Conservation (phyloP, 805 yeast species). For the Wickerhamomyces queroliae region DNA sequence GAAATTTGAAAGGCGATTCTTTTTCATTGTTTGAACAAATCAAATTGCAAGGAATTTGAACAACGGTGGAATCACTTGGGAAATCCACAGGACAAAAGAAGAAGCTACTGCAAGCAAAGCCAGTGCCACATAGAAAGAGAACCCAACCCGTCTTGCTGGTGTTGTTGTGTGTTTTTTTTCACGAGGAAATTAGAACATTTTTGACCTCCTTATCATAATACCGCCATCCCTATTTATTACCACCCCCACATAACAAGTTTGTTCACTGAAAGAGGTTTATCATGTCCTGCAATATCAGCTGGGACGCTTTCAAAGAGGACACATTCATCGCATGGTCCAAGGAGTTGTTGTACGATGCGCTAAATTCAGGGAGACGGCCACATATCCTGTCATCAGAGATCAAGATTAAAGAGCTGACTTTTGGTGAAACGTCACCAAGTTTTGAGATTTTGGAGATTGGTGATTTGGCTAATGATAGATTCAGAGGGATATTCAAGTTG, state of each 20-base stretch:
- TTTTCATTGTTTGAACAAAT: no score
- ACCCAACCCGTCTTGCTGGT: no score
- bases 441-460: constrained; percentile 81
- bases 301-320: constrained; percentile 69
- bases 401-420: constrained; percentile 58
- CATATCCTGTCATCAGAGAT: constrained; percentile 66
- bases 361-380: constrained; percentile 70
- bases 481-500: constrained; percentile 77
- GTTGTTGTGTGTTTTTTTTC: no score
- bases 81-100: no score
- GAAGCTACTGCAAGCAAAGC: no score
- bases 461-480: constrained; percentile 68
- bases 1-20: no score
- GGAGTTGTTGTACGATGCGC: constrained; percentile 62
- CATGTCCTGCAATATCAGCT: constrained; percentile 77
- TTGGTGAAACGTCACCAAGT: constrained; percentile 70
- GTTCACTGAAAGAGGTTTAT: not conserved
- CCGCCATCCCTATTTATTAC: not conserved
- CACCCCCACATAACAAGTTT: no score
- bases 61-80: no score
- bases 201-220: no score
- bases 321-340: constrained; percentile 56
- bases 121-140: no score
- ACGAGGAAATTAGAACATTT: no score
- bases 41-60: no score